A percentile compares a stretch with the other conserved stretches of the same genome.
Evolutionary conservation across 345 rosid genomes (phyloP).

Genomic region (Salix suchowensis): DNA sequence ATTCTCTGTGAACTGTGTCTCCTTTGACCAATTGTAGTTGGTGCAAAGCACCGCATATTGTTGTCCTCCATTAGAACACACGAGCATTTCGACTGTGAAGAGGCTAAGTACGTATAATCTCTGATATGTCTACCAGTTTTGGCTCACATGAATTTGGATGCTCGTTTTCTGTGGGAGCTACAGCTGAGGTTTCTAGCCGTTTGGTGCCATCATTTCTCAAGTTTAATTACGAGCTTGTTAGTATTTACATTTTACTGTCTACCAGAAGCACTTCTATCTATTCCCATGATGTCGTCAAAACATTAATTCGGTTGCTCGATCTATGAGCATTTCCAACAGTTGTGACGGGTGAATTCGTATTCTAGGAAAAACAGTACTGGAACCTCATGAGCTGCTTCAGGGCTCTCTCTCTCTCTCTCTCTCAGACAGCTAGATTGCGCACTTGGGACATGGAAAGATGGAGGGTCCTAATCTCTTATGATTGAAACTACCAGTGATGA

Average conservation of each 20-base stretch:
- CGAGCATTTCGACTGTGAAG: not conserved
- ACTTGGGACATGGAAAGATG: not conserved
- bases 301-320: too few species aligned
- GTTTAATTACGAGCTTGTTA: not conserved
- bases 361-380: not conserved
- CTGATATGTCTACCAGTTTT: not conserved
- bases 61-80: not conserved
- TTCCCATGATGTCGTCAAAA: not conserved
- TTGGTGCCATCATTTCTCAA: not conserved
- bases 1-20: conserved; percentile 41
- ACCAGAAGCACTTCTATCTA: not conserved
- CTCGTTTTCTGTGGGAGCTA: not conserved
- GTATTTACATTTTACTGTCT: not conserved
- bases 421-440: not conserved
- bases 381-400: not conserved
- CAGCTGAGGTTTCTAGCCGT: not conserved
- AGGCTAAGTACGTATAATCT: not conserved
- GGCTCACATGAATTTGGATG: not conserved
- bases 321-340: not conserved
- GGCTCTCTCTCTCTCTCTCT: not conserved
- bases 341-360: not conserved
- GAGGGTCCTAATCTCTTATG: not conserved
- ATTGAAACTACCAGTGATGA: not conserved
- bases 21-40: conserved; percentile 26
- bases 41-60: not conserved